Percentiles rank a stretch among this genome's conserved stretches.
Conservation (phyloP, 2,329 filamentous ascomycete species). For the Emydomyces testavorans region DNA sequence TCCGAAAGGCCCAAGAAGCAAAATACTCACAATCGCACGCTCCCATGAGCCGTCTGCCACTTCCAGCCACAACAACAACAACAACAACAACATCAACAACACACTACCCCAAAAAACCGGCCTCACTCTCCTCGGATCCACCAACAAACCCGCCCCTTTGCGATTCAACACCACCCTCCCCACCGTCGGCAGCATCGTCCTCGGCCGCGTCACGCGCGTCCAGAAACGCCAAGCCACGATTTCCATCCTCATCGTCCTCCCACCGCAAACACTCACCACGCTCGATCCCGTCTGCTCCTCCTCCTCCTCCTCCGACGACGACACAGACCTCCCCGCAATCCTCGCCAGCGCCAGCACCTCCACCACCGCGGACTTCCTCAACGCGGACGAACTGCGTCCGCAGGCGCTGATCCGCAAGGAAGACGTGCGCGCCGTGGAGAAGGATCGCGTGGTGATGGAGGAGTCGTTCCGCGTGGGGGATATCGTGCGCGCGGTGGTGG, state of each 20-base stretch:
- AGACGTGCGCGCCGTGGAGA: slow-evolving; percentile 89
- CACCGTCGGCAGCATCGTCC: slow-evolving; percentile 64
- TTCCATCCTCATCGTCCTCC: slow-evolving; percentile 71
- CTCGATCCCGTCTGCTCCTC: no score
- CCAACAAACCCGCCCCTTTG: slow-evolving; percentile 12
- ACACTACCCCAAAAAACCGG: slow-evolving; percentile 9
- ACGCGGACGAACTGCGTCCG: slow-evolving; percentile 57
- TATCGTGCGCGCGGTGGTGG: slow-evolving; percentile 76
- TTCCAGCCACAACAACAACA: slow-evolving; percentile 38
- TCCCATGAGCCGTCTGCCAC: slow-evolving; percentile 35
- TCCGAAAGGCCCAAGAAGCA: slow-evolving; percentile 6
- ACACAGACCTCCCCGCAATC: slow-evolving; percentile 26
- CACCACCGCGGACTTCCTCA: slow-evolving; percentile 19
- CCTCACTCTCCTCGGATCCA: slow-evolving; percentile 18
- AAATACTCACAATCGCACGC: slow-evolving; percentile 22
- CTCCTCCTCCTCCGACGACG: no score
- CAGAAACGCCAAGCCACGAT: slow-evolving; percentile 75
- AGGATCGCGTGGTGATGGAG: slow-evolving; percentile 83
- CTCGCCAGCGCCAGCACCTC: slow-evolving; percentile 24
- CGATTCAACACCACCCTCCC: slow-evolving; percentile 66
- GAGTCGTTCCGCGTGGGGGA: slow-evolving; percentile 90
- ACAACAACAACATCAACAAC: slow-evolving; percentile 39
- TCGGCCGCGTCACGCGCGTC: slow-evolving; percentile 76
- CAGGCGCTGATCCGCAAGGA: slow-evolving; percentile 76
- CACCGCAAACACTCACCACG: slow-evolving; percentile 18